These are phyloP conservation scores for Puccinia hordei DNA, from an alignment of 1,284 basidiomycete species.

Conservation along the genomic window DNA sequence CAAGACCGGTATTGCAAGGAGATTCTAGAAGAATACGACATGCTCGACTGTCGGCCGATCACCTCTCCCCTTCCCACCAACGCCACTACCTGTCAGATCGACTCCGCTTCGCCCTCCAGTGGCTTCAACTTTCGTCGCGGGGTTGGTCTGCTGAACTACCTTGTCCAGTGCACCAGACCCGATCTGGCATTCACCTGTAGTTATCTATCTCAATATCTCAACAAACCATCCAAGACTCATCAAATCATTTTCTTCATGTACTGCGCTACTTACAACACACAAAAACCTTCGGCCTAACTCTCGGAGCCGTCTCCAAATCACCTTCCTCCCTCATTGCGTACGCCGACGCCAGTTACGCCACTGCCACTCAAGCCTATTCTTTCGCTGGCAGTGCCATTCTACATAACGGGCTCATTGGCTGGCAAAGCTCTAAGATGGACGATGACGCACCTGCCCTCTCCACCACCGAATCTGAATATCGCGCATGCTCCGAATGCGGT, in stretches of 20 bases:
- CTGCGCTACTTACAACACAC: background rate
- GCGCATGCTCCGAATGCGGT: no score
- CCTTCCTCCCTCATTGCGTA: background rate
- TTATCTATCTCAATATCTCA: no score
- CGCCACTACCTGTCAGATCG: background rate
- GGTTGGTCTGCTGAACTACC: constrained; percentile 17
- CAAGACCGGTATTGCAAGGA: no score
- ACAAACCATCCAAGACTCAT: background rate
- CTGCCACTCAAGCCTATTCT: no score
- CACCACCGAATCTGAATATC: no score
- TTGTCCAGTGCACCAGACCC: constrained; percentile 19
- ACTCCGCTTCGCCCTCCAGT: background rate
- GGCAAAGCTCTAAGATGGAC: background rate
- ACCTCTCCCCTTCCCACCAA: background rate
- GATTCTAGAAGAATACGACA: no score
- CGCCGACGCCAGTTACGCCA: constrained; percentile 10
- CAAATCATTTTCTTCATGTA: background rate
- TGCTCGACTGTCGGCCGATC: no score
- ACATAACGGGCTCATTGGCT: background rate
- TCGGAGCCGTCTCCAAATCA: background rate
- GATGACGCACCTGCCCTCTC: background rate
- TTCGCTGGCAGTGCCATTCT: no score
- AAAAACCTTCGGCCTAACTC: background rate
- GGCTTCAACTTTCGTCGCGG: constrained; percentile 15
- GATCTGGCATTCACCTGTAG: no score